Conservation (phyloP, 2,329 filamentous ascomycete species). For the Thermoascus crustaceus region DNA sequence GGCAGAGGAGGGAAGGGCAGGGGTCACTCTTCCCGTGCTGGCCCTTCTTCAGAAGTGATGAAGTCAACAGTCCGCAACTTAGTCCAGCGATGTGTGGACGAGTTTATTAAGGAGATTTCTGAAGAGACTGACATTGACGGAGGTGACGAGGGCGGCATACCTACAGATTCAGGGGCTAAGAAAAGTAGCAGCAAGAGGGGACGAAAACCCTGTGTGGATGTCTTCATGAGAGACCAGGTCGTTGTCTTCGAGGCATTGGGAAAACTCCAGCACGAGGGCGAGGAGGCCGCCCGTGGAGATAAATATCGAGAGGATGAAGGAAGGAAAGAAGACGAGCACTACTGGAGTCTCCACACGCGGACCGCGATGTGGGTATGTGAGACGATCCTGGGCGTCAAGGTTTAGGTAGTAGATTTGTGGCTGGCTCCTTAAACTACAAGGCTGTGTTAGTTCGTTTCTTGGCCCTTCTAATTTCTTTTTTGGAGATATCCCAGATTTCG, state of each 20-base stretch:
- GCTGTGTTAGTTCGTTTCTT: too few relatives aligned
- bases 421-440: too few relatives aligned
- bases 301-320: slow-evolving; percentile 8
- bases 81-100: slow-evolving; percentile 36
- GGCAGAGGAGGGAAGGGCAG: too few relatives aligned
- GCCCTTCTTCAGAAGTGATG: too few relatives aligned
- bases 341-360: slow-evolving; percentile 34
- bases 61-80: slow-evolving; percentile 26
- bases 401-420: too few relatives aligned
- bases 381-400: slow-evolving; percentile 24
- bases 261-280: slow-evolving; percentile 14
- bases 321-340: slow-evolving; percentile 18
- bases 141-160: not conserved
- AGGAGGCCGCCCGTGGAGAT: not conserved
- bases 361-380: slow-evolving; percentile 39
- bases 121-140: slow-evolving; percentile 19
- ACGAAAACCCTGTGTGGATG: slow-evolving; percentile 42
- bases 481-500: too few relatives aligned
- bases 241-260: slow-evolving; percentile 53
- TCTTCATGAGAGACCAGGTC: slow-evolving; percentile 50
- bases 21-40: too few relatives aligned
- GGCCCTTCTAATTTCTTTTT: too few relatives aligned
- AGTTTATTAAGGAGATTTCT: slow-evolving; percentile 39
- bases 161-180: too few relatives aligned
- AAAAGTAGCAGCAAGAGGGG: slow-evolving; percentile 1